Conservation (phyloP, 805 yeast species). For the Ogataea thermomethanolica region DNA sequence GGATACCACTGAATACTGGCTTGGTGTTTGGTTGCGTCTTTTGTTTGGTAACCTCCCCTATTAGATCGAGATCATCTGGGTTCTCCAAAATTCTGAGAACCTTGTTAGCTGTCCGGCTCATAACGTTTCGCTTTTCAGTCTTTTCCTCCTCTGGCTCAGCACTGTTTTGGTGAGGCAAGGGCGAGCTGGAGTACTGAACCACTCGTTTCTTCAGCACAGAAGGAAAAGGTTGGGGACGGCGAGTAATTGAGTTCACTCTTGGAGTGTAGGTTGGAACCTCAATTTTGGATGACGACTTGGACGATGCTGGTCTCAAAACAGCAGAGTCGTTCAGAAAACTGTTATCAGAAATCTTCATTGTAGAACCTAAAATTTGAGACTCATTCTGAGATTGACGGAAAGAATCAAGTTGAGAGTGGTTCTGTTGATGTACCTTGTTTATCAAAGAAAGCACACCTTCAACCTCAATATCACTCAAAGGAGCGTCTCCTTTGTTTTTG, state of each 20-base stretch:
- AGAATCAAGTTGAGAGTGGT: constrained; percentile 11
- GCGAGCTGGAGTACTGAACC: constrained; percentile 26
- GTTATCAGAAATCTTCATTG: constrained; percentile 8
- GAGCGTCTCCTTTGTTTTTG: constrained; percentile 68
- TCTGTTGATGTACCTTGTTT: constrained; percentile 35
- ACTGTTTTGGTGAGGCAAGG: constrained; percentile 27
- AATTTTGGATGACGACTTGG: constrained; percentile 24
- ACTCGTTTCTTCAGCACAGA: constrained; percentile 27
- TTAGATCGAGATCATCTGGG: not conserved
- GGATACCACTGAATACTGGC: not conserved
- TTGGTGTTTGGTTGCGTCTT: not conserved
- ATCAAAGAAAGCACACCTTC: constrained; percentile 74
- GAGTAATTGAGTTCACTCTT: constrained; percentile 12
- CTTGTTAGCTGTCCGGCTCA: constrained; percentile 27
- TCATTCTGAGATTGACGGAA: constrained; percentile 5
- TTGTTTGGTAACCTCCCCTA: not conserved
- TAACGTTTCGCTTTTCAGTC: constrained; percentile 12
- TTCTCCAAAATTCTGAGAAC: constrained; percentile 23
- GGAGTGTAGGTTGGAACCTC: constrained; percentile 28
- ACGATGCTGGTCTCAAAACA: constrained; percentile 23
- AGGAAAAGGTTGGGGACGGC: constrained; percentile 13
- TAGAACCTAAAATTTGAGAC: constrained; percentile 1
- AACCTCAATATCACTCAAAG: constrained; percentile 68
- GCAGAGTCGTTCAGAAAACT: constrained; percentile 18
- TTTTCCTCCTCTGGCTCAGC: constrained; percentile 24